Conservation (phyloP, 1,139 yeast species). For the Taphrina flavorubra region DNA sequence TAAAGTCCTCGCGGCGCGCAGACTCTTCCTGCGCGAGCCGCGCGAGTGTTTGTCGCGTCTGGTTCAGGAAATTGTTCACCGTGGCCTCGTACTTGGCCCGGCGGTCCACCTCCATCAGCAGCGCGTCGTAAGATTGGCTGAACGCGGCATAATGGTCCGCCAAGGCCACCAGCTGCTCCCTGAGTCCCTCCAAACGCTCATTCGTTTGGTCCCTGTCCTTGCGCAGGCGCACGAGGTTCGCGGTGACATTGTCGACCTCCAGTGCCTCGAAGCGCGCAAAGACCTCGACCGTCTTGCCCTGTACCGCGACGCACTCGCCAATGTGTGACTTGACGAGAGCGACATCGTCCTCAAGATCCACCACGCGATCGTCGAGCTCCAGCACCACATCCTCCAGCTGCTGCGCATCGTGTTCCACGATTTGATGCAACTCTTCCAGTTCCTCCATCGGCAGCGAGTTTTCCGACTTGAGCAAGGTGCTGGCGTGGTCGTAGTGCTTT, state of each 20-base stretch:
- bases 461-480: conserved; percentile 13
- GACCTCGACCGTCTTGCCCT: neutral
- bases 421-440: conserved; percentile 18
- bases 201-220: neutral
- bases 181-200: conserved; percentile 4
- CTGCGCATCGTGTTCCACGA: conserved; percentile 36
- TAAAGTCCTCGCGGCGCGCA: conserved; percentile 11
- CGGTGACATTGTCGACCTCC: conserved; percentile 5
- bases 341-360: conserved; percentile 28
- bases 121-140: conserved; percentile 20
- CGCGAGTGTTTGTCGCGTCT: conserved; percentile 20
- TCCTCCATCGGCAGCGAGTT: conserved; percentile 21
- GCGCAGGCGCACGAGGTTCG: neutral
- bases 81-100: conserved; percentile 24
- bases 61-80: conserved; percentile 9
- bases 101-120: conserved; percentile 29
- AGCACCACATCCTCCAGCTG: conserved; percentile 37
- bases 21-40: conserved; percentile 17
- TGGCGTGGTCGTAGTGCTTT: conserved; percentile 38
- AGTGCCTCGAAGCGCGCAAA: conserved; percentile 16
- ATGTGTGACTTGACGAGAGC: conserved; percentile 5
- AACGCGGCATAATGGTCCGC: conserved; percentile 25
- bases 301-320: conserved; percentile 6
- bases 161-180: conserved; percentile 20
- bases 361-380: conserved; percentile 30